Evolutionary conservation across 768 basidiomycete species (phyloP).

Genomic region (Phaeolepiota aurea): DNA sequence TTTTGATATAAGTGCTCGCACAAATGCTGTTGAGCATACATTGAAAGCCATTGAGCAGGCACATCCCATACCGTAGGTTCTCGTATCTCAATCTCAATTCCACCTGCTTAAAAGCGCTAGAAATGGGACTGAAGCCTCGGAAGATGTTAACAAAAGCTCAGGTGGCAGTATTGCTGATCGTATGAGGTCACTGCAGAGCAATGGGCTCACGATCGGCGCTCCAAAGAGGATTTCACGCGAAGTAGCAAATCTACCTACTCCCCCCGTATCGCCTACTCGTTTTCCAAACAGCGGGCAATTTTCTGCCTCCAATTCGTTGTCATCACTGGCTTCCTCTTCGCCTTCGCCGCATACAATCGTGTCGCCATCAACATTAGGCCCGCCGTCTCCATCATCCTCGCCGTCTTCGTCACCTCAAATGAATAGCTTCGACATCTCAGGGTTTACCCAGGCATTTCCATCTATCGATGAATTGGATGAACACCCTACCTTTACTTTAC

Average conservation of each 20-base stretch:
- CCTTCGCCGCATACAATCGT: conserved; percentile 61
- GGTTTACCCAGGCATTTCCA: conserved; percentile 63
- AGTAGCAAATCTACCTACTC: conserved; percentile 28
- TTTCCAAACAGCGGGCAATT: conserved; percentile 20
- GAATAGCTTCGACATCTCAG: conserved; percentile 31
- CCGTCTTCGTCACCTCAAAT: conserved; percentile 54
- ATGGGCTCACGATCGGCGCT: conserved; percentile 54
- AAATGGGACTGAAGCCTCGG: conserved; percentile 11
- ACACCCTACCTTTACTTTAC: conserved; percentile 35
- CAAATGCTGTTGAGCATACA: conserved; percentile 35
- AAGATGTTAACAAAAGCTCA: conserved; percentile 32
- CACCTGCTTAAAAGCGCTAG: conserved; percentile 4
- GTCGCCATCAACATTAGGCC: conserved; percentile 61
- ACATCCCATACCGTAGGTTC: conserved; percentile 20
- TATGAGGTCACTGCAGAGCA: conserved; percentile 63
- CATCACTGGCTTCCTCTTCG: conserved; percentile 19
- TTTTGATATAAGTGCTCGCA: conserved; percentile 27
- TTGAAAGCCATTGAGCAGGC: conserved; percentile 33
- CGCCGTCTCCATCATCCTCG: conserved; percentile 68
- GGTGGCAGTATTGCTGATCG: conserved; percentile 79
- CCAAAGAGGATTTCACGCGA: conserved; percentile 56
- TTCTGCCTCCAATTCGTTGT: conserved; percentile 17
- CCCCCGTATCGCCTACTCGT: conserved; percentile 32
- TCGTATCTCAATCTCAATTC: conserved; percentile 3
- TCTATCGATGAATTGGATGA: conserved; percentile 73